Percentiles rank a stretch among this genome's conserved stretches.
Conservation (phyloP, 352 stramenopile genomes). For the Aphanomyces cochlioides region DNA sequence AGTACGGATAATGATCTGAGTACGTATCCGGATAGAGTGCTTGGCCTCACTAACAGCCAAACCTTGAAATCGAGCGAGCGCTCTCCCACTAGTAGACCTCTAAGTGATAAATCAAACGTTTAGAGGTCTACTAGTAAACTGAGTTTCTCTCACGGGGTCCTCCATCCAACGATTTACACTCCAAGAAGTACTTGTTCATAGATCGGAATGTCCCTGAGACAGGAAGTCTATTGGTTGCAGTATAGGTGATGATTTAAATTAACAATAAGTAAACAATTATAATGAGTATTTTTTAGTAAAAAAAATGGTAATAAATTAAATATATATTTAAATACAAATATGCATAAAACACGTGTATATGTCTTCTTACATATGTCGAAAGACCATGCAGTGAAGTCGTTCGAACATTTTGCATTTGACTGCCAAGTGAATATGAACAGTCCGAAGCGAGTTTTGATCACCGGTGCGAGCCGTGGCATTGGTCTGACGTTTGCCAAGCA, state of each 20-base stretch:
- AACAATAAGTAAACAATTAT: background rate
- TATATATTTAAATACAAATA: conserved; percentile 28
- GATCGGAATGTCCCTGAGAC: no score
- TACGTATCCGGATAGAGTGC: no score
- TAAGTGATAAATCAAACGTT: no score
- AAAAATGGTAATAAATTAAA: background rate
- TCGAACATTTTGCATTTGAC: no score
- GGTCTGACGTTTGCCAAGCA: conserved; percentile 47
- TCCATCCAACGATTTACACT: no score
- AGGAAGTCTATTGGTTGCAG: background rate
- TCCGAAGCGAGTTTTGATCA: conserved; percentile 57
- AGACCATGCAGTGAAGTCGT: background rate
- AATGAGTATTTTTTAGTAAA: background rate
- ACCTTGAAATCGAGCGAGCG: no score
- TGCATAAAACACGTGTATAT: conserved; percentile 42
- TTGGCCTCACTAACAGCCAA: no score
- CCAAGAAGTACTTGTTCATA: no score
- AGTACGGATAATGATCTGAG: no score
- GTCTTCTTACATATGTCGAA: background rate
- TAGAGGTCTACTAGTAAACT: no score
- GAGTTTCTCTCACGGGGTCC: no score
- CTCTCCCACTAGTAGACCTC: no score
- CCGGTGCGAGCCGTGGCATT: conserved; percentile 54
- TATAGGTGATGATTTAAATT: background rate
- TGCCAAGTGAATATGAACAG: background rate